Evolutionary conservation across 2,329 filamentous ascomycete species (phyloP).

Genomic region (Cadophora sp.): DNA sequence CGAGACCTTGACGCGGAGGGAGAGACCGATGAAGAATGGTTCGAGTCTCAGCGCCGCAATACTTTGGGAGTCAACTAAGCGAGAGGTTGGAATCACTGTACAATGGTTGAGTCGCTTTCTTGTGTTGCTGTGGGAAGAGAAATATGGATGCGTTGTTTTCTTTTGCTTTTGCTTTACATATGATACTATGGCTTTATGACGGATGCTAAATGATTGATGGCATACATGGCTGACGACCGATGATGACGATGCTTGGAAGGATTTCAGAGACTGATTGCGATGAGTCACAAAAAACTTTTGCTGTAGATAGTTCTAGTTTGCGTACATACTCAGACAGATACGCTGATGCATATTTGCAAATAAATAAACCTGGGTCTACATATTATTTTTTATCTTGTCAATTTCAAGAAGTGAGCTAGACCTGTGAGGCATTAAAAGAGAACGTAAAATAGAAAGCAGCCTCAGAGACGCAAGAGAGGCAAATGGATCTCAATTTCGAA

Average conservation of each 20-base stretch:
- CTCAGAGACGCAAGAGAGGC: no score
- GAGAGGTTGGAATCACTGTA: neutral
- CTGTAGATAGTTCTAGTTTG: neutral
- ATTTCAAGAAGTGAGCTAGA: no score
- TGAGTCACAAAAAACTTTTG: neutral
- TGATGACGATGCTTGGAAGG: neutral
- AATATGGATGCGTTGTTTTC: neutral
- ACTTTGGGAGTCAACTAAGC: neutral
- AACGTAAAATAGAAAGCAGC: no score
- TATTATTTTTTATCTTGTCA: neutral
- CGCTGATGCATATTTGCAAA: neutral
- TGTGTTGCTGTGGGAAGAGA: neutral
- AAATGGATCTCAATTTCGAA: no score
- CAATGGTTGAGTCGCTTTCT: neutral
- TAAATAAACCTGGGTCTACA: neutral
- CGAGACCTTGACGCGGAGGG: neutral
- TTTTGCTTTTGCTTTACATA: neutral
- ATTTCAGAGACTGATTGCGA: neutral
- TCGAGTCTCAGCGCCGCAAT: neutral
- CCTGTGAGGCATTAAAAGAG: no score
- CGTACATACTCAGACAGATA: neutral
- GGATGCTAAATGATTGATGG: neutral
- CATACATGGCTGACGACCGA: neutral
- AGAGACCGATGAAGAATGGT: neutral
- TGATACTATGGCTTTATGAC: neutral